Evolutionary conservation across 2,329 filamentous ascomycete species (phyloP), one percentile per base, ranked within the genome.

Genomic region (Fusarium dimerum): DNA sequence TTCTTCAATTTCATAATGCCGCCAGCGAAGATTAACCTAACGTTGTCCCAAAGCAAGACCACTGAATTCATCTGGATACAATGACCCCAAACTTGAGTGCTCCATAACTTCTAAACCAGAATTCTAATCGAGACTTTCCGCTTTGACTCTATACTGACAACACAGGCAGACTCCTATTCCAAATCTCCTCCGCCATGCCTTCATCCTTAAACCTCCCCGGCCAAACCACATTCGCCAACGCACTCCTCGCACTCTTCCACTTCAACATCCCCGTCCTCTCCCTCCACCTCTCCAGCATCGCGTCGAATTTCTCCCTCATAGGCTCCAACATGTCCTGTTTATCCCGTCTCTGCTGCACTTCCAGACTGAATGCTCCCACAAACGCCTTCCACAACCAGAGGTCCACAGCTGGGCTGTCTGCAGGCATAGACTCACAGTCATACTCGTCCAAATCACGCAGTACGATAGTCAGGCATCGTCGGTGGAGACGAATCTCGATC

Each of bases 331-430:
- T 6, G 2, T 18, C 41, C 20, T 43, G 16, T 3, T 34, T 1
- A 16, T 32, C 38, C 6, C 42, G 16, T 7, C 13, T 2, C 9
- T 16, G 12, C 3, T 51, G 34, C 13, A 45, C 54, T 6, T 46
- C 52, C 8, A 64, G 38, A 11, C 59, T 63, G 12, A 64, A 56
- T 0, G 51, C 53, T 2, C 56, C 57, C 2, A 55, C 5, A n/a
- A 63, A 64, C 2, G 51, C 60, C 26, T 60, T 59, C 61, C 61
- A 64, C 2, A 62, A 42, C 60, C 61, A 62, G 10, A 62, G 42
- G 12, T 59, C 38, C 0, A 44, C 44, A 1, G 41, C 18, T 0
- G 17, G 10, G 1, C 16, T 26, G 2, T 43, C 29, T 6, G 13
- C 34, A 10, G 45, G 15, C 8, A 42, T 48, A 1, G 16, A 9